Conservation (phyloP, 192 early-diverging fungal species). For the Dissophora ornata region DNA sequence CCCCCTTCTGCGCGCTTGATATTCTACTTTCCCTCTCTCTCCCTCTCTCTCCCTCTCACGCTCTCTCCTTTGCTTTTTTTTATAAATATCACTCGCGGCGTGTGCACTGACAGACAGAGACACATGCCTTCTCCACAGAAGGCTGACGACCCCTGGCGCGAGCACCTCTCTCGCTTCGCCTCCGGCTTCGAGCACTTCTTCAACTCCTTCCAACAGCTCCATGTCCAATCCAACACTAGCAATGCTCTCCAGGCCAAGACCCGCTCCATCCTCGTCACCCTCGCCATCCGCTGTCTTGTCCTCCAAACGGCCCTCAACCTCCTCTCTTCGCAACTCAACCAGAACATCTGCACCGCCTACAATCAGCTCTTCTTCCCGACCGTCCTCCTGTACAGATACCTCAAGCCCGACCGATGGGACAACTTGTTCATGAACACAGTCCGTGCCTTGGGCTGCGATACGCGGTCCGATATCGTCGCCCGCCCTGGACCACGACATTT, state of each 20-base stretch:
- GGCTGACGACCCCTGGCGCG: slow-evolving; percentile 20
- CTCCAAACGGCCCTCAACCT: slow-evolving; percentile 27
- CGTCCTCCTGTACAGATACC: slow-evolving; percentile 28
- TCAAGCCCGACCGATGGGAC: slow-evolving; percentile 31
- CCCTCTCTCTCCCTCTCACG: too few relatives aligned
- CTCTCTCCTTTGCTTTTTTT: too few relatives aligned
- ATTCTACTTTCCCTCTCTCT: too few relatives aligned
- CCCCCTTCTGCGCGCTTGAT: too few relatives aligned
- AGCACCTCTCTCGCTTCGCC: slow-evolving; percentile 27
- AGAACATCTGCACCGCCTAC: slow-evolving; percentile 27
- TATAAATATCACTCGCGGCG: too few relatives aligned
- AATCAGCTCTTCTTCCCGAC: slow-evolving; percentile 43
- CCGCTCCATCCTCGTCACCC: slow-evolving; percentile 6
- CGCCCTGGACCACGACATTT: slow-evolving; percentile 24
- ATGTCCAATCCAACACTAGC: not conserved
- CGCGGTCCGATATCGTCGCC: slow-evolving; percentile 30
- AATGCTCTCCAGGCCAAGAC: not conserved
- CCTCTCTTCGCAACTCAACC: not conserved
- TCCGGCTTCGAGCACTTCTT: slow-evolving; percentile 44
- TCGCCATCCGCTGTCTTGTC: slow-evolving; percentile 20
- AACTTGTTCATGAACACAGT: slow-evolving; percentile 35
- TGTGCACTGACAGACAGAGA: not conserved
- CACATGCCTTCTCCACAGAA: not conserved
- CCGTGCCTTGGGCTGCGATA: slow-evolving; percentile 5
- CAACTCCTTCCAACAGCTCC: slow-evolving; percentile 20